Conservation (phyloP, 2,329 filamentous ascomycete species). For the Cordyceps javanica region DNA sequence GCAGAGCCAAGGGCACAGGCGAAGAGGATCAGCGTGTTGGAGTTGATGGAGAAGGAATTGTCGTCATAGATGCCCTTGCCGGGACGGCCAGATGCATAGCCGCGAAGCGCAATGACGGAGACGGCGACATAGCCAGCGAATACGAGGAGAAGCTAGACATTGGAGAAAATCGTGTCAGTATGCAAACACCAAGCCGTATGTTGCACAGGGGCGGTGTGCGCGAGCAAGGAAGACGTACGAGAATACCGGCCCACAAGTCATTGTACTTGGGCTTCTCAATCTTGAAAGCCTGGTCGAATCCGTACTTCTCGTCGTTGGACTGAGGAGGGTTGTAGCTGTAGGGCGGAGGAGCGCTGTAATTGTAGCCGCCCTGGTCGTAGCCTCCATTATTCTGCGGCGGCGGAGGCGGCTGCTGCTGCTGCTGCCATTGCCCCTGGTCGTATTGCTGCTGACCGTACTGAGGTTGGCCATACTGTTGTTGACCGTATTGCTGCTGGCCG, state of each 20-base stretch:
- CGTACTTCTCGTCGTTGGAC: conserved; percentile 40
- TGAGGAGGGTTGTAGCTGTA: conserved; percentile 33
- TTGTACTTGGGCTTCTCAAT: conserved; percentile 81
- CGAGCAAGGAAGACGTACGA: conserved; percentile 43
- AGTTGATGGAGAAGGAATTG: conserved; percentile 64
- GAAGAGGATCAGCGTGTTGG: conserved; percentile 83
- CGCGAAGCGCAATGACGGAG: conserved; percentile 67
- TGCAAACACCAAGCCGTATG: too few relatives aligned
- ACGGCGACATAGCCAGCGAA: conserved; percentile 71
- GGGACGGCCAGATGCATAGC: conserved; percentile 59
- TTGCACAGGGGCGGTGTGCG: neutral
- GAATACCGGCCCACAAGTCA: conserved; percentile 79
- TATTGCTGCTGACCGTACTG: conserved; percentile 18
- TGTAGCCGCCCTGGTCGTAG: conserved; percentile 17
- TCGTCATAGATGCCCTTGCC: conserved; percentile 70
- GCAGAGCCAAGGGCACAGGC: conserved; percentile 69
- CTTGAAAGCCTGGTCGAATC: conserved; percentile 77
- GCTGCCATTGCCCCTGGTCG: conserved; percentile 18
- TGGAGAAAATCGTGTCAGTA: neutral
- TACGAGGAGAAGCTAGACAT: conserved; percentile 58
- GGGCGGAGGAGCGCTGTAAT: conserved; percentile 24
- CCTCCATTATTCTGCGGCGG: conserved; percentile 20
- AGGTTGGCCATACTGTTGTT: conserved; percentile 14
- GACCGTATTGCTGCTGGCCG: conserved; percentile 1
- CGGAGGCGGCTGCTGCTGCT: conserved; percentile 24